Conservation (phyloP, 257 asterid species). For the Eucommia ulmoides region DNA sequence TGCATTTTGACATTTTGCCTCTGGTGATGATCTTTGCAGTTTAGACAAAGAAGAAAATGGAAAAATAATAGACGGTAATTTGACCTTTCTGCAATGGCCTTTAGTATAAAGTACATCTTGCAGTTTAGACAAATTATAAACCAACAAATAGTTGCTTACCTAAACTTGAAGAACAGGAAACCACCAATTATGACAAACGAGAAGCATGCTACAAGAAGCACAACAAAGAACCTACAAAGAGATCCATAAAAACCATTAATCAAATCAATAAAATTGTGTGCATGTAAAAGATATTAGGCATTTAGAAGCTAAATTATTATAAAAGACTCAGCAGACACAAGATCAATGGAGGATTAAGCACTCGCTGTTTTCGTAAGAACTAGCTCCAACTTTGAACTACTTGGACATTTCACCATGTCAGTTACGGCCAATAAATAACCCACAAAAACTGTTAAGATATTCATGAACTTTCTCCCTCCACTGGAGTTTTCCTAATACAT, state of each 20-base stretch:
- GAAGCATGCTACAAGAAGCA: slow-evolving; percentile 70
- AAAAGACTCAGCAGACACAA: slow-evolving; percentile 1
- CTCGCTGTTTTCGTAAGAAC: too few relatives aligned
- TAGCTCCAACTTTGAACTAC: background rate
- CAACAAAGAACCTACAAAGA: slow-evolving; percentile 67
- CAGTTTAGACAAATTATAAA: background rate
- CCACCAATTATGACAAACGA: slow-evolving; percentile 88
- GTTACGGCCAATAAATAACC: background rate
- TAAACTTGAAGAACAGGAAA: slow-evolving; percentile 75
- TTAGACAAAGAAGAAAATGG: too few relatives aligned
- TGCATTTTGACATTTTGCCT: too few relatives aligned
- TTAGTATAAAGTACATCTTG: background rate
- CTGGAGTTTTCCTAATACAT: too few relatives aligned
- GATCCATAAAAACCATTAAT: slow-evolving; percentile 1
- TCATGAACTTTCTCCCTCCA: too few relatives aligned
- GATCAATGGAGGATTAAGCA: too few relatives aligned
- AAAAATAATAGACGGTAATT: too few relatives aligned
- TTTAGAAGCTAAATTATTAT: background rate
- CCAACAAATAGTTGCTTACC: slow-evolving; percentile 28
- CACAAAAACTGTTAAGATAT: too few relatives aligned
- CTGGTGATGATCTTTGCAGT: too few relatives aligned
- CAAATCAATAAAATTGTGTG: background rate
- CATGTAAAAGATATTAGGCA: background rate
- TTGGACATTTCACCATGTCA: background rate
- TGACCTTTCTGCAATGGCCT: too few relatives aligned